phyloP scores from a whole-genome alignment of 352 stramenopile genomes.

The Pythium myriotylum region DNA sequence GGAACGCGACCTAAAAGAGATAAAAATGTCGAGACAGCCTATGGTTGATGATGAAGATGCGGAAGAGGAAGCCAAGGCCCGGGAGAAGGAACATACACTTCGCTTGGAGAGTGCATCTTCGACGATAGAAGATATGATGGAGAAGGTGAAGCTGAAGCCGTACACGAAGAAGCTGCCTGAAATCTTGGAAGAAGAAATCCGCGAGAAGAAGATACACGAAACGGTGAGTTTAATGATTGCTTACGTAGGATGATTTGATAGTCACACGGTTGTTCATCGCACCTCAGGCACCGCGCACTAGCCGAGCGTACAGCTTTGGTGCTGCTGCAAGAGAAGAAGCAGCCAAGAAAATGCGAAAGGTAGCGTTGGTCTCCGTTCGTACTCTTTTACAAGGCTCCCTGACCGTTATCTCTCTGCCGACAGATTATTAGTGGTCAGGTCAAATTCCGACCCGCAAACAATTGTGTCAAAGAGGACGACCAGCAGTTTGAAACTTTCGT shows the following conservation, averaged over 20 bases:
- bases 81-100: constrained; percentile 10
- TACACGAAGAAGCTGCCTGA: constrained; percentile 55
- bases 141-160: constrained; percentile 41
- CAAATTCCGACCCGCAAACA: constrained; percentile 57
- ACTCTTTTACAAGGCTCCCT: no score
- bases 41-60: constrained; percentile 8
- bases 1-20: constrained; percentile 28
- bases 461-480: constrained; percentile 26
- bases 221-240: constrained; percentile 21
- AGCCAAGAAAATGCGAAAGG: constrained; percentile 45
- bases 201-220: constrained; percentile 35
- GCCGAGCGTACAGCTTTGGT: constrained; percentile 28
- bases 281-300: constrained; percentile 30
- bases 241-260: no score
- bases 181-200: constrained; percentile 53
- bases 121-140: constrained; percentile 38
- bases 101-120: constrained; percentile 26
- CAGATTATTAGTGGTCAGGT: constrained; percentile 52
- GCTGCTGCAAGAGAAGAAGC: constrained; percentile 33
- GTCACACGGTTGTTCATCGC: neutral
- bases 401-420: no score
- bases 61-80: constrained; percentile 12
- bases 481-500: constrained; percentile 40
- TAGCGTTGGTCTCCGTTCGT: constrained; percentile 18
- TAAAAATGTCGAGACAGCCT: constrained; percentile 22